phyloP scores from a whole-genome alignment of 129 eudicot genomes.

The Pulicaria dysenterica region DNA sequence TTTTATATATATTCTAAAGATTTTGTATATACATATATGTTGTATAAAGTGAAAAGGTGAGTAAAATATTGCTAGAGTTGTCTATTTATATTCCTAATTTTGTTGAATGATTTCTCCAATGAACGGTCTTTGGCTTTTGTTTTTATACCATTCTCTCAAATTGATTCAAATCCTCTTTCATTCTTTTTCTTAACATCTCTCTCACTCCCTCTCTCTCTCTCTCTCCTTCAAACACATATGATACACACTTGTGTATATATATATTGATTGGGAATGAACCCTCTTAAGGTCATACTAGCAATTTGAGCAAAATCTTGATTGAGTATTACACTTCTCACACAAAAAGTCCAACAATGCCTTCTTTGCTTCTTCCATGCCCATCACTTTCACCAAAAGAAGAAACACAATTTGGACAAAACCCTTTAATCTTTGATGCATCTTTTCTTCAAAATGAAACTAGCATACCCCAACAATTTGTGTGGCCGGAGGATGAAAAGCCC shows the following conservation, averaged over 20 bases:
- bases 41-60: conserved; percentile 21
- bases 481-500: conserved; percentile 88
- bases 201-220: conserved; percentile 22
- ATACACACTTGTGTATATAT: conserved; percentile 3
- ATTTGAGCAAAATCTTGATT: conserved; percentile 33
- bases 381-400: conserved; percentile 25
- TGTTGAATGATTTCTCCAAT: conserved; percentile 36
- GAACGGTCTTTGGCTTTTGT: conserved; percentile 55
- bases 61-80: conserved; percentile 35
- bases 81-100: conserved; percentile 29
- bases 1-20: not conserved
- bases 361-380: conserved; percentile 26
- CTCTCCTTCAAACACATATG: conserved; percentile 4
- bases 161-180: conserved; percentile 23
- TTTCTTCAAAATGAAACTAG: conserved; percentile 45
- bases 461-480: conserved; percentile 77
- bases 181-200: conserved; percentile 38
- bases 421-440: conserved; percentile 58
- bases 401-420: conserved; percentile 23
- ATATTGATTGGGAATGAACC: conserved; percentile 26
- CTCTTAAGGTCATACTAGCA: conserved; percentile 24
- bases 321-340: conserved; percentile 19
- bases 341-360: conserved; percentile 25
- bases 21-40: conserved; percentile 3
- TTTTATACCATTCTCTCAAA: conserved; percentile 29